Base-by-base conservation (phyloP, 192 early-diverging fungal species). In the Obelidium mucronatum region DNA sequence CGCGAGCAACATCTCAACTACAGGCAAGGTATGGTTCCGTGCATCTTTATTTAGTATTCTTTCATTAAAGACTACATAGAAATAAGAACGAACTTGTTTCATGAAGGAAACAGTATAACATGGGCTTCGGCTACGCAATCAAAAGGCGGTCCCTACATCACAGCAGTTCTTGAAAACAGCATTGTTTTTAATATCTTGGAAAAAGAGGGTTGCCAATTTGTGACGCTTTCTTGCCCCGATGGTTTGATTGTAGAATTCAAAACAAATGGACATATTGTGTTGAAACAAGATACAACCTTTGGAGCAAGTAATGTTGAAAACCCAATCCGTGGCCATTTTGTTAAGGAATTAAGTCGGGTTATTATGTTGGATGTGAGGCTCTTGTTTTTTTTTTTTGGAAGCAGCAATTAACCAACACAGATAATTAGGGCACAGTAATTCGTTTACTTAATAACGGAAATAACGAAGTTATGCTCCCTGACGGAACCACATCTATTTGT, bases 371-470 rank as follows among this genome's bases (percentile, higher is more conserved):
- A 80, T 56, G 77, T 81, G 33, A 67, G 73, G 35, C 40, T 39
- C 33, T 79, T 42, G n/a, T 63, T 30, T 73, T 30, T 67, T 2
- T 39, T 72, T 15, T 48, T 13, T 30, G 15, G n/a, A n/a, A n/a
- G n/a, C n/a, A n/a, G n/a, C n/a, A n/a, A n/a, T n/a, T n/a, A n/a
- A n/a, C n/a, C n/a, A n/a, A n/a, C n/a, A n/a, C n/a, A n/a, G n/a
- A 62, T 62, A 3, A 52, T 0, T 55, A 84, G 83, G 83, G 83
- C 40, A 72, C 72, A 6, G 73, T 84, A 6, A 77, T 81, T 13
- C 42, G 70, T 40, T 80, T 79, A 53, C 56, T 84, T n/a, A 33
- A 24, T 35, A 67, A 66, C 51, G 19, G 26, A 1, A 24, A 30
- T 8, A 69, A 54, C 22, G 69, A 81, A 62, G 54, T 79, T 13